Percentiles rank a stretch among this genome's conserved stretches.
These are phyloP conservation scores for Drechslerella stenobrocha DNA, from an alignment of 2,329 filamentous ascomycete species.

Conservation along the genomic window DNA sequence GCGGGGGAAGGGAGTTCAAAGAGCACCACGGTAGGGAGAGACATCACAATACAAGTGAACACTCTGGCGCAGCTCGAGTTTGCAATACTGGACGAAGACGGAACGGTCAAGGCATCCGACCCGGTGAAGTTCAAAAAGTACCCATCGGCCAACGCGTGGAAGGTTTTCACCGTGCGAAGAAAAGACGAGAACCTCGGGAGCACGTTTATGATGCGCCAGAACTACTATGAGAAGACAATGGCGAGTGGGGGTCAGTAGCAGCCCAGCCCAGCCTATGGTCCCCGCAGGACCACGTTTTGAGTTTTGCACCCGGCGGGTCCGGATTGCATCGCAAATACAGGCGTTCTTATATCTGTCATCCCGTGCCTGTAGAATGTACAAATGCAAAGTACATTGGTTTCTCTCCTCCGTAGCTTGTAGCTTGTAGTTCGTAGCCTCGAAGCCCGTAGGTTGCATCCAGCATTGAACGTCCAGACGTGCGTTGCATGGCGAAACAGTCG, in stretches of 20 bases:
- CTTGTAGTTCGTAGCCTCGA: too few species aligned
- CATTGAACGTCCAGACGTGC: too few species aligned
- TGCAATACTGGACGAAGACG: slow-evolving; percentile 39
- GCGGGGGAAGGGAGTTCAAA: slow-evolving; percentile 7
- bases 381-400: too few species aligned
- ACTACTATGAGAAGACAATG: slow-evolving; percentile 36
- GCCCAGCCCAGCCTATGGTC: background rate
- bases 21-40: background rate
- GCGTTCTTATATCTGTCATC: background rate
- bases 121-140: slow-evolving; percentile 44
- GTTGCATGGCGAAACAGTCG: too few species aligned
- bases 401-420: too few species aligned
- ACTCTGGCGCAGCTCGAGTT: slow-evolving; percentile 39
- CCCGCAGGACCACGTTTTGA: background rate
- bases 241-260: slow-evolving; percentile 3
- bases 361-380: too few species aligned
- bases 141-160: slow-evolving; percentile 38
- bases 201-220: slow-evolving; percentile 32
- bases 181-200: slow-evolving; percentile 45
- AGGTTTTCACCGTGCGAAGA: slow-evolving; percentile 34
- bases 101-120: slow-evolving; percentile 36
- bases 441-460: too few species aligned
- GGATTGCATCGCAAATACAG: too few species aligned
- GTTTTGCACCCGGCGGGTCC: too few species aligned
- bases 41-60: slow-evolving; percentile 28